phyloP scores from a whole-genome alignment of 2,329 filamentous ascomycete species.

The Erysiphe pulchra region DNA sequence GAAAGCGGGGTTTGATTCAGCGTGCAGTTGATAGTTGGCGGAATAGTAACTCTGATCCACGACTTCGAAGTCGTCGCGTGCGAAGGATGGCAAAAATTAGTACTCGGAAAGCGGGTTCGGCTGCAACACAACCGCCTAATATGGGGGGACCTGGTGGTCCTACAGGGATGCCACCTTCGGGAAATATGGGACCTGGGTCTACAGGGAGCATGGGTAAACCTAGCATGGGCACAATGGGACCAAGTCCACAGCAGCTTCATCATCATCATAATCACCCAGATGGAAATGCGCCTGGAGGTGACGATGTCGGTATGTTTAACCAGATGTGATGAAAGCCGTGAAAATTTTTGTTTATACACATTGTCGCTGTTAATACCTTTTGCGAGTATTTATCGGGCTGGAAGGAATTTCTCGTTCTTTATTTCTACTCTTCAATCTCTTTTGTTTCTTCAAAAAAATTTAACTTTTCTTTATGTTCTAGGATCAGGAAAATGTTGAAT shows the following conservation, averaged over 20 bases:
- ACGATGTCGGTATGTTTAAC: conserved; percentile 84
- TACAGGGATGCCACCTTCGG: conserved; percentile 34
- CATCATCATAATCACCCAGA: conserved; percentile 54
- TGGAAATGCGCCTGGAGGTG: conserved; percentile 39
- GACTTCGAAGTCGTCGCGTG: conserved; percentile 72
- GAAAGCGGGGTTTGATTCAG: conserved; percentile 89
- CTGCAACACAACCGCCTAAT: conserved; percentile 27
- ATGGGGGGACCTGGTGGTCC: conserved; percentile 43
- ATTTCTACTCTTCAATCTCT: background rate
- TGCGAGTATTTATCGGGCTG: conserved; percentile 8
- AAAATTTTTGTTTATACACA: conserved; percentile 15
- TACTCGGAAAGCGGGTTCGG: conserved; percentile 48
- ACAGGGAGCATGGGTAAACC: conserved; percentile 35
- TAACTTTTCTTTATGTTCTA: background rate
- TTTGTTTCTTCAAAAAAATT: background rate
- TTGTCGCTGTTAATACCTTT: conserved; percentile 12
- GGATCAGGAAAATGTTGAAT: conserved; percentile 5
- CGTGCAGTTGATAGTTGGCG: conserved; percentile 95
- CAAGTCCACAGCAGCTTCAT: conserved; percentile 23
- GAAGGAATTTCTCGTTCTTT: conserved; percentile 2
- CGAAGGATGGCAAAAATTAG: conserved; percentile 91
- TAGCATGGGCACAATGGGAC: conserved; percentile 39
- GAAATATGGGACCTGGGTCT: conserved; percentile 32
- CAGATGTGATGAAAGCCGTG: conserved; percentile 37
- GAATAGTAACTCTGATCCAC: conserved; percentile 92